Percentiles rank a stretch among this genome's conserved stretches.
Evolutionary conservation across 2,329 filamentous ascomycete species (phyloP).

Genomic region (Penicillium rolfsii): DNA sequence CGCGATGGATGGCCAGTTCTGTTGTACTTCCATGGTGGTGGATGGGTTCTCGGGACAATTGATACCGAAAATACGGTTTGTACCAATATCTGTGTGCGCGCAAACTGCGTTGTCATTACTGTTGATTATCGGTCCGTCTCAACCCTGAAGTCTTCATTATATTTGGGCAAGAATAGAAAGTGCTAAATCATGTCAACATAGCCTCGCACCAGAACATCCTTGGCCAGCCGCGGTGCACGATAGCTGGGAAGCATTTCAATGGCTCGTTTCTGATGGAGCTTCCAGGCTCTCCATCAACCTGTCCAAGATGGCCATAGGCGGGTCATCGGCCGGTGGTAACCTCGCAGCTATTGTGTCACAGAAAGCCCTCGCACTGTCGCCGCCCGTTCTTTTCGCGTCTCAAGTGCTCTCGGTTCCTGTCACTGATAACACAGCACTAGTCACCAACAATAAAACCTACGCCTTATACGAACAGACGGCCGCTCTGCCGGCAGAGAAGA

Average conservation of each 20-base stretch:
- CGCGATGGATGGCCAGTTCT: neutral
- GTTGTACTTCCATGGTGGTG: neutral
- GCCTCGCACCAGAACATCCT: neutral
- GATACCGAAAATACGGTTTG: neutral
- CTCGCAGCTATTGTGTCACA: neutral
- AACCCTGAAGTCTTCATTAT: neutral
- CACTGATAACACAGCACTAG: neutral
- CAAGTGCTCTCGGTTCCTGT: neutral
- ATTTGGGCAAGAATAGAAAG: neutral
- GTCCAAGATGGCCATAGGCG: neutral
- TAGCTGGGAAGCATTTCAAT: conserved; percentile 1
- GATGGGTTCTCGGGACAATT: neutral
- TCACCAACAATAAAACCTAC: neutral
- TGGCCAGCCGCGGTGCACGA: neutral
- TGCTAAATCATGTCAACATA: neutral
- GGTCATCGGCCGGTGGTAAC: neutral
- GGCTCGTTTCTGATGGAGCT: neutral
- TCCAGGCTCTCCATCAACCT: neutral
- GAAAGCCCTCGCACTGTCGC: neutral
- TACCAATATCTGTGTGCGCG: neutral
- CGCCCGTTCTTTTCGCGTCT: neutral
- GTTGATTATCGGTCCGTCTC: neutral
- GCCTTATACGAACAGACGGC: neutral
- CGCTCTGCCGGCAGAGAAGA: neutral
- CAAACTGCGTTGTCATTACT: neutral